Conservation (phyloP, 2,329 filamentous ascomycete species). For the Claviceps spartinae region DNA sequence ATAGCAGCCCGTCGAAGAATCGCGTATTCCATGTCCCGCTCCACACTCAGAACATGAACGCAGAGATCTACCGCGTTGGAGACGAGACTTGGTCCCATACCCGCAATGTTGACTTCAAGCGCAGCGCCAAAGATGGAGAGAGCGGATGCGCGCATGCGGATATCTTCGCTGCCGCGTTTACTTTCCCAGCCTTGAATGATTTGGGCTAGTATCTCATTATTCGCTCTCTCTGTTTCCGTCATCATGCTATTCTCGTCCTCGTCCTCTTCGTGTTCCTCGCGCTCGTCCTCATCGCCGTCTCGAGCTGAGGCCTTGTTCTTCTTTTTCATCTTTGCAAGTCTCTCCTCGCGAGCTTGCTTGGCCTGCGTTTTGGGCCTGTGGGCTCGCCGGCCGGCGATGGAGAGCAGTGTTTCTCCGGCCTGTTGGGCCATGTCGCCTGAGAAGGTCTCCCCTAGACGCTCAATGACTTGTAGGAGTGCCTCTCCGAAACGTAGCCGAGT, state of each 20-base stretch:
- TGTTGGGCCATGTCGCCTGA: constrained; percentile 36
- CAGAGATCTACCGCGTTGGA: constrained; percentile 48
- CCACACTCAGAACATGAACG: constrained; percentile 48
- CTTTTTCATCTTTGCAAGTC: constrained; percentile 32
- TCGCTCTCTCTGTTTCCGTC: constrained; percentile 28
- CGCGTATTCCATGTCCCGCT: constrained; percentile 43
- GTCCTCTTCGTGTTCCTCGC: constrained; percentile 17
- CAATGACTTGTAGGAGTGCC: constrained; percentile 49
- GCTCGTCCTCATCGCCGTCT: background rate
- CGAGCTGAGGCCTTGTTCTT: constrained; percentile 20
- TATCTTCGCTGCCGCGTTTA: constrained; percentile 51
- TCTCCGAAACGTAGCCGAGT: constrained; percentile 56
- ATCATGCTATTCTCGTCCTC: constrained; percentile 21
- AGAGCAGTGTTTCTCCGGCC: constrained; percentile 45
- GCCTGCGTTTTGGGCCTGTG: constrained; percentile 45
- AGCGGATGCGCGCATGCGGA: constrained; percentile 55
- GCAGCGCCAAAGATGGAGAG: constrained; percentile 49
- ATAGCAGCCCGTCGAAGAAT: constrained; percentile 56
- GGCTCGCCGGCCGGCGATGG: constrained; percentile 49
- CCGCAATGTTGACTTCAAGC: constrained; percentile 46
- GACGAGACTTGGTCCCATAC: constrained; percentile 37
- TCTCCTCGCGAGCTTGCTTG: constrained; percentile 38
- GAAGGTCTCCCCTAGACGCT: constrained; percentile 44
- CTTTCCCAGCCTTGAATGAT: constrained; percentile 58
- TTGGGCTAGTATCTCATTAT: constrained; percentile 36